Evolutionary conservation across 106 monocot genomes (phyloP), one percentile per base, ranked within the genome.

Genomic region (Phalaenopsis aphrodite): DNA sequence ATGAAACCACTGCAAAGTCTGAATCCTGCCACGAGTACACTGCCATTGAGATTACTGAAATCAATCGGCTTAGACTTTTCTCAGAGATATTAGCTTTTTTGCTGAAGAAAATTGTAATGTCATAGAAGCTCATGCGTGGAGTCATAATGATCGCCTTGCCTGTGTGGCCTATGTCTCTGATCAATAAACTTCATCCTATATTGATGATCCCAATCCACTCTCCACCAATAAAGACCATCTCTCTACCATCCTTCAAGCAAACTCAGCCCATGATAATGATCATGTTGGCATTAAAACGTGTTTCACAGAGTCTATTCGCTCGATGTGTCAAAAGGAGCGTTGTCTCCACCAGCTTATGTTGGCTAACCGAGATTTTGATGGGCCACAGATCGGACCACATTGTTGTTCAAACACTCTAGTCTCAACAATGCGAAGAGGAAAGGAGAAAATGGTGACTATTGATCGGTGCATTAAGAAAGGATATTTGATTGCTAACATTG

Each of bases 51-150:
- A 90, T 93, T 83, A 85, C 78, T 38, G 88, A 86, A 49, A 79
- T 78, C 71, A 86, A 90, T n/a, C 78, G 92, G 57, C 88, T 88
- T 9, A 88, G 92, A 18, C 81, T 93, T 41, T 93, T 93, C 86
- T 90, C 92, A 19, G 92, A 93, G 79, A 93, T 93, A 77, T 93
- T 86, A 8, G 92, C 92, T 39, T 86, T 85, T 90, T 93, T 68
- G 92, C 88, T 17, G 88, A 93, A 37, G 79, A 90, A 72, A 86
- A 81, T 75, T 93, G 92, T 48, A 90, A 88, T 66, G 78, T 90
- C 73, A 69, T 93, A 18, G 90, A 93, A 78, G 92, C 92, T 21
- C 90, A 93, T 79, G 92, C 92, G 17, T 93, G 89, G 92, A 92
- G 88, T 46, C 88, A 93, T 42, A 90, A 92, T 77, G 81, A 81